Base-by-base conservation (phyloP, 1,284 basidiomycete species). In the Mycena sp. region DNA sequence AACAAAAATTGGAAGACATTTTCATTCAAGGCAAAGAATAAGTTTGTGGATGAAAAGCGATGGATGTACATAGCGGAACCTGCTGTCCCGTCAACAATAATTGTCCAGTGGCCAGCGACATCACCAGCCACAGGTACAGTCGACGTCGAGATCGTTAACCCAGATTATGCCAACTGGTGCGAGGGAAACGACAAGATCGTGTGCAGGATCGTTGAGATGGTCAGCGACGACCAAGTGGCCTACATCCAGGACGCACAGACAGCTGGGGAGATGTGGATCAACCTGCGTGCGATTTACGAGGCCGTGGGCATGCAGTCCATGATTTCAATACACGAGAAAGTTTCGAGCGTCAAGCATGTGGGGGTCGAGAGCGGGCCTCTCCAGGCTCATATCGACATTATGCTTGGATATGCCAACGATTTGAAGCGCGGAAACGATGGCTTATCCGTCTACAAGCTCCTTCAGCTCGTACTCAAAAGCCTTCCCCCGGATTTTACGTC, bases 141-240 rank as follows among this genome's bases (percentile, higher is more conserved):
- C 28, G 41, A 44, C n/a, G 17, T 19, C 5, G 12, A n/a, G 30
- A 14, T 40, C 17, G 23, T 21, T 6, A 60, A 53, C 23, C 50
- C 58, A 0, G 50, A 6, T 1, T 53, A 60, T 29, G 50, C 26
- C 7, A 43, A 14, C 12, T 60, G 58, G 58, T 7, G 1, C 7
- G 16, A 46, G 10, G 58, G 58, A 0, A 29, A 60, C 17, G 50
- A 2, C 2, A 60, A 60, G 44, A 60, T 43, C 1, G 46, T 14
- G 44, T 43, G 28, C 11, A 17, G 53, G 19, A 55, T 61, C 25
- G 41, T 16, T 14, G 54, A 61, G 44, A 60, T 60, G 51, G 58
- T 60, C 38, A 55, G 43, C 7, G 58, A 53, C 16, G 58, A 61
- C 60, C 59, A 61, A 11, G 44, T 61, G 48, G n/a, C n/a, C n/a